phyloP scores from a whole-genome alignment of 2,329 filamentous ascomycete genomes.

The Dendryphion nanum region DNA sequence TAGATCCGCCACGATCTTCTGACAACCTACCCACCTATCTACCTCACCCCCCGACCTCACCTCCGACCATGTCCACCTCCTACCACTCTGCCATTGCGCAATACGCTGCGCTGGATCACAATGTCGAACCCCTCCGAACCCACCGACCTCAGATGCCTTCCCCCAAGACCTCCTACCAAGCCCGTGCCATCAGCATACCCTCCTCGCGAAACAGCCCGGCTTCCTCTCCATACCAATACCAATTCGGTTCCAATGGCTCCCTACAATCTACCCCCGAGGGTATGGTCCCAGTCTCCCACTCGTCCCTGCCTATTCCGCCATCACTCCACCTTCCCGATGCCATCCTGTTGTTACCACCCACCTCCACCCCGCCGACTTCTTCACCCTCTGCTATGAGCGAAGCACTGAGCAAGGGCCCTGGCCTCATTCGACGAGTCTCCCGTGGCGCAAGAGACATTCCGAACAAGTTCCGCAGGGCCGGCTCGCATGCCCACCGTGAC shows the following conservation, averaged over 20 bases:
- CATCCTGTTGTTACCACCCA: constrained; percentile 59
- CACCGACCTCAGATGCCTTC: constrained; percentile 31
- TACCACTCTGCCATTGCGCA: constrained; percentile 14
- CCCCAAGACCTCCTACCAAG: constrained; percentile 28
- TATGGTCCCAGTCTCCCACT: constrained; percentile 55
- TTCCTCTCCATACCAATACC: constrained; percentile 33
- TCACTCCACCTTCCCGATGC: constrained; percentile 73
- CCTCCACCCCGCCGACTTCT: constrained; percentile 41
- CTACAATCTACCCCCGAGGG: constrained; percentile 67
- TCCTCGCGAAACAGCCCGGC: constrained; percentile 42
- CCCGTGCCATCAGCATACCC: constrained; percentile 33
- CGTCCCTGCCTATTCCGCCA: constrained; percentile 42
- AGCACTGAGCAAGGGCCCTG: constrained; percentile 59
- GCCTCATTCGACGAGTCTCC: constrained; percentile 80
- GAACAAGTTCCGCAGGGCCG: constrained; percentile 72
- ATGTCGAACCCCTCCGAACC: constrained; percentile 18
- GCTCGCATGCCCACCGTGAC: constrained; percentile 71
- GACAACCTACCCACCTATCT: too few relatives aligned
- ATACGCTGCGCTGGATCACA: constrained; percentile 15
- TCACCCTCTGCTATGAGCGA: constrained; percentile 62
- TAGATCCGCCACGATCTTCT: too few relatives aligned
- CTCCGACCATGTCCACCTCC: constrained; percentile 13
- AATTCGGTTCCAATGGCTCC: constrained; percentile 59
- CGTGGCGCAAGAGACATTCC: constrained; percentile 72
- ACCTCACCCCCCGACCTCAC: too few relatives aligned